phyloP scores from a whole-genome alignment of 176 grass and related monocot species.

The Cocos nucifera region DNA sequence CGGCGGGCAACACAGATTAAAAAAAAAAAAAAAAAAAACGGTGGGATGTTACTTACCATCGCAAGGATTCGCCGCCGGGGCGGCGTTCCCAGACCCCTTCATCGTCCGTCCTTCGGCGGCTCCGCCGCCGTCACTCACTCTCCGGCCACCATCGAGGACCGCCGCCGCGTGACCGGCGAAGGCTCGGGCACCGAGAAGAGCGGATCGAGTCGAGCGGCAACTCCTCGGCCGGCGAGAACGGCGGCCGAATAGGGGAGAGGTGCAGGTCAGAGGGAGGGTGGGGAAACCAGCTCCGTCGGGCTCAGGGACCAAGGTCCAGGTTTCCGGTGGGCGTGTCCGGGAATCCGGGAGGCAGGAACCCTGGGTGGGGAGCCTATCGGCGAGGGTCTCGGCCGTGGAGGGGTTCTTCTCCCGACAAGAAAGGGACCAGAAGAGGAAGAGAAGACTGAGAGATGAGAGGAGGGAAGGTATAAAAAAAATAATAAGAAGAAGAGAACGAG shows the following conservation, averaged over 20 bases:
- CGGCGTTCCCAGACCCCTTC: conserved; percentile 12
- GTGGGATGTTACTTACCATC: conserved; percentile 29
- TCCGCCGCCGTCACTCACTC: not conserved
- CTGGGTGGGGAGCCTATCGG: not conserved
- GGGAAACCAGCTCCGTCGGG: no score
- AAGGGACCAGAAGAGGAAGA: conserved; percentile 25
- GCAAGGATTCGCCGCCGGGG: conserved; percentile 2
- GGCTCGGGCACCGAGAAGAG: no score
- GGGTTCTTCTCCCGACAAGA: conserved; percentile 22
- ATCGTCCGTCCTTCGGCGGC: not conserved
- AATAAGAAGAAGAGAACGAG: conserved; percentile 3
- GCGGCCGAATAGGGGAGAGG: not conserved
- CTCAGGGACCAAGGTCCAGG: no score
- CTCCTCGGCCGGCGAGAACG: no score
- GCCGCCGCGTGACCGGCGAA: no score
- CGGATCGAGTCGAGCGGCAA: no score
- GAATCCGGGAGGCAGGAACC: not conserved
- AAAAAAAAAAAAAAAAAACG: no score
- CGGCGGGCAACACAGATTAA: no score
- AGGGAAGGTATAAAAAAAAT: conserved; percentile 5
- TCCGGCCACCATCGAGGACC: no score
- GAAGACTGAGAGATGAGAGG: not conserved
- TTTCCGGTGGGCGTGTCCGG: no score
- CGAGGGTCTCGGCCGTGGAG: not conserved
- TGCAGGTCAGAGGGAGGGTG: no score